These are phyloP conservation scores for Chlorella variabilis DNA, from an alignment of 163 green algal species.

Conservation along the genomic window DNA sequence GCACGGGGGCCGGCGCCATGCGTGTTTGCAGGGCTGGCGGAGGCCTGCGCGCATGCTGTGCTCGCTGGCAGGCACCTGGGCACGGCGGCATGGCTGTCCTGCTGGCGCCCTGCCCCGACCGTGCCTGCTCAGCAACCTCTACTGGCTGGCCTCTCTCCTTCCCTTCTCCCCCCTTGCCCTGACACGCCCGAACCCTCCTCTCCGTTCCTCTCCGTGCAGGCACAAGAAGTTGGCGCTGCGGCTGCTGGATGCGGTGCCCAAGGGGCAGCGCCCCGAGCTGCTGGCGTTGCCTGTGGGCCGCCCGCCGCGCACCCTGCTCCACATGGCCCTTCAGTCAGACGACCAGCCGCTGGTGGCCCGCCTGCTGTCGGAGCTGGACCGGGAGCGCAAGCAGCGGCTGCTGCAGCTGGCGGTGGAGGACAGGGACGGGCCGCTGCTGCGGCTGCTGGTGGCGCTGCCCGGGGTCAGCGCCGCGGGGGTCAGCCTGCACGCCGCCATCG, in stretches of 20 bases:
- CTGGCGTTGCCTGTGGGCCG: neutral
- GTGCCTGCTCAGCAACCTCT: too few species aligned
- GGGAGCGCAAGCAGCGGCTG: neutral
- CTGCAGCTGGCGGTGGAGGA: conserved; percentile 21
- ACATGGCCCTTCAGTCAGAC: neutral
- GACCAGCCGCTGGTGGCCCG: neutral
- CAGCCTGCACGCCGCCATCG: conserved; percentile 1
- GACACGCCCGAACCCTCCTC: too few species aligned
- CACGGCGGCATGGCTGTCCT: too few species aligned
- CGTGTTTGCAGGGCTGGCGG: neutral
- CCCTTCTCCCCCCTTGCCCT: too few species aligned
- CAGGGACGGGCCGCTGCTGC: neutral
- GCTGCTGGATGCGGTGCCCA: conserved; percentile 8
- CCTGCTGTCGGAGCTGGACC: conserved; percentile 7
- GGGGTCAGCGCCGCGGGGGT: neutral
- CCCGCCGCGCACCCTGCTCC: neutral
- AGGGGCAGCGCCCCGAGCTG: neutral
- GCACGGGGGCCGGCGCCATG: neutral
- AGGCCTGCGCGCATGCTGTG: too few species aligned
- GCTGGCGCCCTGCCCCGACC: too few species aligned
- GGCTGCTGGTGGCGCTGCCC: neutral
- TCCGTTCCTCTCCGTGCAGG: too few species aligned
- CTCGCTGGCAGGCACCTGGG: too few species aligned
- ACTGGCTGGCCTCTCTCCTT: too few species aligned
- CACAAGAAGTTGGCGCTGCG: neutral